Evolutionary conservation across 768 basidiomycete genomes (phyloP).

Genomic region (Trametes sanguinea): DNA sequence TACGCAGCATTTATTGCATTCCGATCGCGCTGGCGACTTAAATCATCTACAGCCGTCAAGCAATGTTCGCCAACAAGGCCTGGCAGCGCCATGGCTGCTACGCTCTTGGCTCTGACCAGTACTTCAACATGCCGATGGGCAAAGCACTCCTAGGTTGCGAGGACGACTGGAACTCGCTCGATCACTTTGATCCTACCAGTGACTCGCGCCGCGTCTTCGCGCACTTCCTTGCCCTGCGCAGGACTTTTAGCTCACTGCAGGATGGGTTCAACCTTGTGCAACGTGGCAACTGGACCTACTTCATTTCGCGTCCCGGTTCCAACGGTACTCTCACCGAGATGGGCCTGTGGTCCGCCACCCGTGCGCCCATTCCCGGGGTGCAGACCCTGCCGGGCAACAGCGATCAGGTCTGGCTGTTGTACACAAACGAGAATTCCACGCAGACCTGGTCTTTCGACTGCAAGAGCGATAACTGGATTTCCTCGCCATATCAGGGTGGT

Average conservation of each 20-base stretch:
- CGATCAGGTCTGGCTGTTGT: conserved; percentile 82
- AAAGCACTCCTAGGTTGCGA: conserved; percentile 78
- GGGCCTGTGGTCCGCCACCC: conserved; percentile 83
- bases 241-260: conserved; percentile 69
- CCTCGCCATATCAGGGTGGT: conserved; percentile 71
- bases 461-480: conserved; percentile 63
- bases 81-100: conserved; percentile 97
- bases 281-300: conserved; percentile 82
- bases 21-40: not conserved
- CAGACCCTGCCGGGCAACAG: conserved; percentile 66
- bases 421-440: conserved; percentile 82
- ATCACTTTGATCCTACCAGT: conserved; percentile 92
- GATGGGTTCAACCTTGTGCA: conserved; percentile 88
- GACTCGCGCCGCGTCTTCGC: conserved; percentile 72
- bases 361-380: conserved; percentile 56
- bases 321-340: conserved; percentile 80
- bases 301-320: conserved; percentile 81
- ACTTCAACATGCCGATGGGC: conserved; percentile 91
- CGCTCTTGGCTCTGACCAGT: conserved; percentile 84
- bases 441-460: conserved; percentile 67
- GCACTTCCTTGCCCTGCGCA: conserved; percentile 73
- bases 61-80: conserved; percentile 81
- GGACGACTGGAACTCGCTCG: conserved; percentile 90
- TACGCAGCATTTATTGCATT: conserved; percentile 35
- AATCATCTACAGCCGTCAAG: conserved; percentile 67